Evolutionary conservation across 2,329 filamentous ascomycete genomes (phyloP).

Genomic region (Helotiales sp.): DNA sequence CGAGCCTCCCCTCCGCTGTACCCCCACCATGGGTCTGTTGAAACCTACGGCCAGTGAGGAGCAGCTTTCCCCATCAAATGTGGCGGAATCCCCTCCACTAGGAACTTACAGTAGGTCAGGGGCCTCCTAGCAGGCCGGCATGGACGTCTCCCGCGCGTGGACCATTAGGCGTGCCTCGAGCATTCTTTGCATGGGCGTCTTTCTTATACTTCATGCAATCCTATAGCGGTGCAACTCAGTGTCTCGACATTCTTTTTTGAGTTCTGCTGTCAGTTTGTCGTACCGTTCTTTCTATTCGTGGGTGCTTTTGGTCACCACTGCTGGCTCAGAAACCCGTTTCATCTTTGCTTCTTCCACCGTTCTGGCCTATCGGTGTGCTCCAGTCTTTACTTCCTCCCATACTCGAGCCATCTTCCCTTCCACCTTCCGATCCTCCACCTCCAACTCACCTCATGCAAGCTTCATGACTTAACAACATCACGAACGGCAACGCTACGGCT

Average conservation of each 20-base stretch:
- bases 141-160: constrained; percentile 28
- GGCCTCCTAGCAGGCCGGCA: constrained; percentile 23
- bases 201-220: constrained; percentile 36
- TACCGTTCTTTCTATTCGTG: constrained; percentile 28
- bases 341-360: constrained; percentile 29
- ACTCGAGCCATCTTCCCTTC: constrained; percentile 18
- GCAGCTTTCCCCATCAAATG: constrained; percentile 14
- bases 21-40: constrained; percentile 11
- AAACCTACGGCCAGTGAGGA: constrained; percentile 22
- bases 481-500: constrained; percentile 32
- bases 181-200: constrained; percentile 24
- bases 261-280: constrained; percentile 30
- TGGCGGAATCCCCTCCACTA: constrained; percentile 15
- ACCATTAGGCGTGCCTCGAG: constrained; percentile 26
- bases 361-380: constrained; percentile 31
- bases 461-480: constrained; percentile 35
- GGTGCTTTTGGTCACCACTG: constrained; percentile 31
- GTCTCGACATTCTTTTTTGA: constrained; percentile 29
- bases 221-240: constrained; percentile 24
- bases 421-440: constrained; percentile 14
- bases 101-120: no score
- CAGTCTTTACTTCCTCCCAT: constrained; percentile 27
- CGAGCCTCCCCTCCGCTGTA: constrained; percentile 14
- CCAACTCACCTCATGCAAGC: constrained; percentile 21
- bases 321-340: constrained; percentile 36